Conservation (phyloP, 2,329 filamentous ascomycete species). For the Stromatinia cepivora region DNA sequence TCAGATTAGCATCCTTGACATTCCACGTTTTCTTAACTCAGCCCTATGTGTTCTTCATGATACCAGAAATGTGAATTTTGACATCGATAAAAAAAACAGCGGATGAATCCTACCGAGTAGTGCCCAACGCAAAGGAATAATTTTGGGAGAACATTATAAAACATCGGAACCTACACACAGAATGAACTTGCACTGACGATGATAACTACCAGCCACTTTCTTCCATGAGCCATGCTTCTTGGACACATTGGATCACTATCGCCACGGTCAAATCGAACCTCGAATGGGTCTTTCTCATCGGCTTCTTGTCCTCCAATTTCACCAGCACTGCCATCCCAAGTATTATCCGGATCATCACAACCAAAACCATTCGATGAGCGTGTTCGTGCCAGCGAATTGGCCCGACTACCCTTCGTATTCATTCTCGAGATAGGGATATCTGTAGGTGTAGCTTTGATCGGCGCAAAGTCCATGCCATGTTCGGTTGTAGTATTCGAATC, state of each 20-base stretch:
- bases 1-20: not conserved
- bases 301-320: constrained; percentile 33
- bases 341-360: constrained; percentile 33
- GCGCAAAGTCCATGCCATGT: constrained; percentile 30
- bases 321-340: constrained; percentile 24
- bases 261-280: constrained; percentile 73
- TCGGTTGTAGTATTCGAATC: not conserved
- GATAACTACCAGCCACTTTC: constrained; percentile 77
- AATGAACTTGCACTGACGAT: constrained; percentile 74
- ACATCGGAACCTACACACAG: constrained; percentile 68
- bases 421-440: constrained; percentile 2
- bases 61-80: not conserved
- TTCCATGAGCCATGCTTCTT: constrained; percentile 61
- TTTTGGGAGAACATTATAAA: constrained; percentile 1
- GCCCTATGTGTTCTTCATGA: not conserved
- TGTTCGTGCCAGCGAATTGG: constrained; percentile 28
- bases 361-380: constrained; percentile 41
- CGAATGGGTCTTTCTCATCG: constrained; percentile 52
- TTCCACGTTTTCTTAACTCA: not conserved
- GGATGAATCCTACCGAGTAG: not conserved
- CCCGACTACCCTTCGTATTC: constrained; percentile 18
- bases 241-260: constrained; percentile 74
- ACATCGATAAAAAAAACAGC: not conserved
- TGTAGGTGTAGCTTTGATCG: constrained; percentile 25
- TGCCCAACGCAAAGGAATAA: not conserved